Percentiles rank a stretch among this genome's conserved stretches.
Conservation (phyloP, 345 rosid genomes). For the Zanthoxylum bungeanum region DNA sequence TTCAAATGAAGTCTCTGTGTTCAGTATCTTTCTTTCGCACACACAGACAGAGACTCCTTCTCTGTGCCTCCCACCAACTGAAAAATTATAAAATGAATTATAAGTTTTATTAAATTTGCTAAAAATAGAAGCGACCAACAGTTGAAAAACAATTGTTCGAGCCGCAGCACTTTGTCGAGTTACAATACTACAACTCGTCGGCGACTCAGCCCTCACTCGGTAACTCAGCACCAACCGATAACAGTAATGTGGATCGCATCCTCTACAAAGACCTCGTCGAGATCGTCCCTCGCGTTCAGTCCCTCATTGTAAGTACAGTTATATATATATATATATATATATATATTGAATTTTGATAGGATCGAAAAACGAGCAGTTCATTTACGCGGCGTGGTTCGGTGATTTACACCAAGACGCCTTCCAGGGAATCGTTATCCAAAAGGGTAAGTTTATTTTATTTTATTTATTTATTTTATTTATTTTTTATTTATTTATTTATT, state of each 20-base stretch:
- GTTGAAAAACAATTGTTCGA: constrained; percentile 44
- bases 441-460: too few species aligned
- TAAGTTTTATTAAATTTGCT: background rate
- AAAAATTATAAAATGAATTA: background rate
- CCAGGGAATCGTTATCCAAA: constrained; percentile 60
- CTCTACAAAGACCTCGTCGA: constrained; percentile 86
- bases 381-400: constrained; percentile 84
- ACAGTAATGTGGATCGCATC: constrained; percentile 60
- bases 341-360: constrained; percentile 44
- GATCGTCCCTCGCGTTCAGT: constrained; percentile 87
- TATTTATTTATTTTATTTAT: too few species aligned
- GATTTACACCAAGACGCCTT: constrained; percentile 94
- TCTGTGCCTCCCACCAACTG: background rate
- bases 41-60: too few species aligned
- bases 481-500: too few species aligned
- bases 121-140: background rate
- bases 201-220: constrained; percentile 32
- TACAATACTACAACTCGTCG: constrained; percentile 44
- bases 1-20: too few species aligned
- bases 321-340: too few species aligned
- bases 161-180: constrained; percentile 52
- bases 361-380: constrained; percentile 72
- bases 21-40: too few species aligned
- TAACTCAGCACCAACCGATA: constrained; percentile 21
- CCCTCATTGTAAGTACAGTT: constrained; percentile 70